Evolutionary conservation across 352 stramenopile species (phyloP), one percentile per base, ranked within the genome.

Genomic region (Phytophthora tentaculata): DNA sequence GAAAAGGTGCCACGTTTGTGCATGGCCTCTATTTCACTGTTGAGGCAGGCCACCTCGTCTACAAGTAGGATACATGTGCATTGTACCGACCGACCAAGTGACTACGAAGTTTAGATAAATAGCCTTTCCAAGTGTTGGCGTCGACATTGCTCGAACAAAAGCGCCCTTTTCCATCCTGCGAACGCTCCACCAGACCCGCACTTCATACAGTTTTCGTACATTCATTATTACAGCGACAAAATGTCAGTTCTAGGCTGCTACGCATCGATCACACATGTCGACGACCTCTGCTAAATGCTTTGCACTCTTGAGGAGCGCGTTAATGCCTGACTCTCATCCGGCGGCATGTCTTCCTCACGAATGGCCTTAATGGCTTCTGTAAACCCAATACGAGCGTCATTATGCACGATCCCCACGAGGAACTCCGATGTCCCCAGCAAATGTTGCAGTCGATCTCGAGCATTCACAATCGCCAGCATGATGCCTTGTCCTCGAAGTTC

Each of bases 401-500:
- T 74, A 20, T 64, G 65, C 5, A 92, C 83, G 49, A 92, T 86
- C 17, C 83, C 84, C 22, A 81, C 73, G 5, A 91, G 71, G 54
- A 91, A 86, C 41, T 89, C 86, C 3, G 83, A 90, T 2, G 74
- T 84, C 60, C 84, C 60, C 28, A 95, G 77, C 22, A 95, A 56
- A 6, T 77, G 76, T 28, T 92, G 83, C 4, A 93, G 68, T 0
- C 83, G 79, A 51, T 89, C 80, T 8, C 84, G 81, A 1, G 84
- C 87, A 37, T 92, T 95, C 22, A 90, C 83, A 59, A 95, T 92
- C n/a, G 87, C 69, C 22, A 95, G 54, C 67, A 87, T 79, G 56
- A 92, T 91, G 28, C 66, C 74, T 62, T 85, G 84, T 3, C 68
- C 43, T 22, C 73, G 67, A 29, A 95, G 70, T 28, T 91, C 81